Conservation (phyloP, 2,329 filamentous ascomycete genomes). For the Fusarium verticillioides region DNA sequence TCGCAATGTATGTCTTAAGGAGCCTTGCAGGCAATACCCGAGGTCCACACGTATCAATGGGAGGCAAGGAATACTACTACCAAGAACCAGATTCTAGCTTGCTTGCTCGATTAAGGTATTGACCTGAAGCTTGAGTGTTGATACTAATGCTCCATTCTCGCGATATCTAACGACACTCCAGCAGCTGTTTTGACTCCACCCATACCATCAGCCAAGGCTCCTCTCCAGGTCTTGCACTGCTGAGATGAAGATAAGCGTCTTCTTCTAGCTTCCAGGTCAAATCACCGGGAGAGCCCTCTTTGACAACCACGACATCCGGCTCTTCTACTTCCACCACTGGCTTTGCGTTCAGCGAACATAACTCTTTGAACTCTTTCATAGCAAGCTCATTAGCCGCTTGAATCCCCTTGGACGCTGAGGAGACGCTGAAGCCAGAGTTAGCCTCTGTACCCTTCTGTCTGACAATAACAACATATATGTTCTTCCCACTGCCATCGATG, state of each 20-base stretch:
- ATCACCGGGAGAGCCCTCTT: not conserved
- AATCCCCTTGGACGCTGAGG: not conserved
- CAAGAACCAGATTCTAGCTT: no score
- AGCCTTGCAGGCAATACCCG: not conserved
- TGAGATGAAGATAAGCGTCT: not conserved
- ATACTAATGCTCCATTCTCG: accelerated
- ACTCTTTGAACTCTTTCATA: not conserved
- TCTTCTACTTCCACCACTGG: not conserved
- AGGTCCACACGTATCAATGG: accelerated
- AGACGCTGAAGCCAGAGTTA: not conserved
- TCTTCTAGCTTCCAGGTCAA: not conserved
- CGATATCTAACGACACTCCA: not conserved
- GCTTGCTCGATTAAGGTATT: not conserved
- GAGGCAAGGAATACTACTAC: no score
- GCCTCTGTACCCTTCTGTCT: not conserved
- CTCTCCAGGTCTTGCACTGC: not conserved
- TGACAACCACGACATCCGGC: not conserved
- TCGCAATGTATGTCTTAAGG: not conserved
- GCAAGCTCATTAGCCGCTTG: conserved; percentile 2
- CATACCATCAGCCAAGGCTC: not conserved
- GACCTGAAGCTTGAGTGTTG: accelerated
- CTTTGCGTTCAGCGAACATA: not conserved
- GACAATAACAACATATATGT: not conserved
- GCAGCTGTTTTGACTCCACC: not conserved
- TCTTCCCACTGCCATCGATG: not conserved